These are phyloP conservation scores for Cryphonectria parasitica DNA, from an alignment of 2,329 filamentous ascomycete species.

Conservation along the genomic window DNA sequence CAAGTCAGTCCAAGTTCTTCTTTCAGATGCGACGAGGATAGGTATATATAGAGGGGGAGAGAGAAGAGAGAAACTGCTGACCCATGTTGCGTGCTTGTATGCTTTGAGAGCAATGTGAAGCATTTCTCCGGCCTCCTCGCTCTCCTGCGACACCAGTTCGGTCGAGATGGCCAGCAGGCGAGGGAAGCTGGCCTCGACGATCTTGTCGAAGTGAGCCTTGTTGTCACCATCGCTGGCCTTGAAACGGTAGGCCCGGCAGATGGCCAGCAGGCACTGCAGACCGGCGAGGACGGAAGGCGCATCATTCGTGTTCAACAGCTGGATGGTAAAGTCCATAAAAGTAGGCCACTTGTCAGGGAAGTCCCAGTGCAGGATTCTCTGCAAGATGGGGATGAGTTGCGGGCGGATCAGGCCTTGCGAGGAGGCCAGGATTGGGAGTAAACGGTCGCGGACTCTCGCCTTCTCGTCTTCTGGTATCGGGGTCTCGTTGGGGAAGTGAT, in stretches of 20 bases:
- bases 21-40: no score
- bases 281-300: slow-evolving; percentile 88
- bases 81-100: slow-evolving; percentile 98
- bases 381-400: slow-evolving; percentile 90
- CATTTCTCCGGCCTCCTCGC: slow-evolving; percentile 95
- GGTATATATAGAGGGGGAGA: no score
- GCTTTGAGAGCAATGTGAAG: slow-evolving; percentile 92
- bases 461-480: slow-evolving; percentile 90
- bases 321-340: slow-evolving; percentile 90
- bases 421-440: slow-evolving; percentile 85
- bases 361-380: slow-evolving; percentile 94
- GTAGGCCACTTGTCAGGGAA: slow-evolving; percentile 93
- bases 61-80: slow-evolving; percentile 51
- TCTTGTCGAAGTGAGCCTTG: slow-evolving; percentile 88
- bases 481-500: slow-evolving; percentile 73
- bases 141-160: slow-evolving; percentile 86
- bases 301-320: slow-evolving; percentile 85
- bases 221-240: slow-evolving; percentile 77
- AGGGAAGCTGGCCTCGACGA: slow-evolving; percentile 89
- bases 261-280: slow-evolving; percentile 88
- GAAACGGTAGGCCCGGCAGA: slow-evolving; percentile 95
- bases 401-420: slow-evolving; percentile 82
- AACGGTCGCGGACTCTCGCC: slow-evolving; percentile 78
- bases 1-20: not conserved
- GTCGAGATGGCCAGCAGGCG: slow-evolving; percentile 85